A percentile compares a stretch with the other conserved stretches of the same genome.
These are phyloP conservation scores for Penicillium manginii DNA, from an alignment of 495 filamentous ascomycete genomes.

Conservation along the genomic window DNA sequence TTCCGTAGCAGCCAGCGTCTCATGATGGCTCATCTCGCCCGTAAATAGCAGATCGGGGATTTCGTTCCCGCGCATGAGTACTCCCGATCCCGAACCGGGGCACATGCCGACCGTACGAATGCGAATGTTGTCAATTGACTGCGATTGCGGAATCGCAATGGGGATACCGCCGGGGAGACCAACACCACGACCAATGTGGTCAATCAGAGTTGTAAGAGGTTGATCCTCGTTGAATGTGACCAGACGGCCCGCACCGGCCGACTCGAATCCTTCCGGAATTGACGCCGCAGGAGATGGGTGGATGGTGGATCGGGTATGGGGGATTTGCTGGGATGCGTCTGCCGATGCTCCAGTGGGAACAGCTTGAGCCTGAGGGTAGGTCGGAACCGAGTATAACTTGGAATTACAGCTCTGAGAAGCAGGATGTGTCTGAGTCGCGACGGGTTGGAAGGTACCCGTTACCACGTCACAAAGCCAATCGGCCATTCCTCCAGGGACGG, in stretches of 20 bases:
- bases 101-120: constrained; percentile 72
- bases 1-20: constrained; percentile 83
- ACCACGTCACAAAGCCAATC: constrained; percentile 95
- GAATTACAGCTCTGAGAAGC: constrained; percentile 26
- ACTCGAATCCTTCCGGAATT: constrained; percentile 59
- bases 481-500: constrained; percentile 81
- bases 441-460: constrained; percentile 51
- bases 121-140: constrained; percentile 52
- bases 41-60: constrained; percentile 81
- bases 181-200: constrained; percentile 60
- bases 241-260: constrained; percentile 77
- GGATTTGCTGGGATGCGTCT: constrained; percentile 42
- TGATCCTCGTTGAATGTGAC: constrained; percentile 64
- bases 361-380: constrained; percentile 39
- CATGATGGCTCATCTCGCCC: constrained; percentile 91
- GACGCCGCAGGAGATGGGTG: constrained; percentile 46
- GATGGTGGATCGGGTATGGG: constrained; percentile 58
- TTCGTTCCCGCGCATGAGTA: constrained; percentile 65
- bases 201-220: constrained; percentile 63
- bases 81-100: constrained; percentile 77
- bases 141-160: constrained; percentile 67
- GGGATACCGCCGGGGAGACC: constrained; percentile 68
- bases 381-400: constrained; percentile 44
- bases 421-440: constrained; percentile 8
- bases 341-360: constrained; percentile 25